A percentile compares a stretch with the other conserved stretches of the same genome.
These are phyloP conservation scores for Bombardia bombarda DNA, from an alignment of 495 filamentous ascomycete genomes.

Conservation along the genomic window DNA sequence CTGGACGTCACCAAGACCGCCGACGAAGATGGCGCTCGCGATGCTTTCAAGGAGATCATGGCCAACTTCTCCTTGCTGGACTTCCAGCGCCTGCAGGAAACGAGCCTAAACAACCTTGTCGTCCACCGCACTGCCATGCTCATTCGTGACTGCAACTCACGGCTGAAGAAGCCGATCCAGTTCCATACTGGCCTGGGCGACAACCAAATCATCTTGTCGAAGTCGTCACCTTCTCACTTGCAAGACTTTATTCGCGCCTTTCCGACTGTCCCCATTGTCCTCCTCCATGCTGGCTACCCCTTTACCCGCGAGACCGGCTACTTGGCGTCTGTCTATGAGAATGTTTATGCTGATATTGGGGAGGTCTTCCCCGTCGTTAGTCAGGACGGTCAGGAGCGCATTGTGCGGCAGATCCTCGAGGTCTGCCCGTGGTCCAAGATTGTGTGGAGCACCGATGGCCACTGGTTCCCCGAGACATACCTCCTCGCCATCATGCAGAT, in stretches of 20 bases:
- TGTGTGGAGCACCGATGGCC: conserved; percentile 79
- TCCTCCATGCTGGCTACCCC: conserved; percentile 80
- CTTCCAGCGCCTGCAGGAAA: conserved; percentile 48
- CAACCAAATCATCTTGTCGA: conserved; percentile 64
- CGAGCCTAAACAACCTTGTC: conserved; percentile 56
- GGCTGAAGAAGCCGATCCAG: conserved; percentile 63
- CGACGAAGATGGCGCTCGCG: conserved; percentile 14
- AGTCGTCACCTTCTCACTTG: conserved; percentile 68
- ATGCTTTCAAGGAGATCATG: conserved; percentile 21
- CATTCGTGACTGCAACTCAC: conserved; percentile 32
- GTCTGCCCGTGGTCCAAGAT: conserved; percentile 69
- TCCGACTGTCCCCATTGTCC: conserved; percentile 62
- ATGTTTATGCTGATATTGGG: conserved; percentile 80
- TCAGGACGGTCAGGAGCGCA: conserved; percentile 65
- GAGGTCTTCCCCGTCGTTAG: conserved; percentile 82
- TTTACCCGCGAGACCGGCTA: conserved; percentile 80
- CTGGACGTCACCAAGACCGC: conserved; percentile 43
- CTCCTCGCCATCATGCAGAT: conserved; percentile 72
- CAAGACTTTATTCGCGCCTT: conserved; percentile 66
- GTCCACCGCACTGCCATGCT: conserved; percentile 48
- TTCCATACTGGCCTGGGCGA: conserved; percentile 86
- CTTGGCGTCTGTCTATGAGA: conserved; percentile 68
- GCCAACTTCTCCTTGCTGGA: conserved; percentile 13
- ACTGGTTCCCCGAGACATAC: conserved; percentile 78
- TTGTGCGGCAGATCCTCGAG: conserved; percentile 69